Evolutionary conservation across 306 rosid genomes (phyloP), one percentile per base, ranked within the genome.

Genomic region (Cajanus cajan): DNA sequence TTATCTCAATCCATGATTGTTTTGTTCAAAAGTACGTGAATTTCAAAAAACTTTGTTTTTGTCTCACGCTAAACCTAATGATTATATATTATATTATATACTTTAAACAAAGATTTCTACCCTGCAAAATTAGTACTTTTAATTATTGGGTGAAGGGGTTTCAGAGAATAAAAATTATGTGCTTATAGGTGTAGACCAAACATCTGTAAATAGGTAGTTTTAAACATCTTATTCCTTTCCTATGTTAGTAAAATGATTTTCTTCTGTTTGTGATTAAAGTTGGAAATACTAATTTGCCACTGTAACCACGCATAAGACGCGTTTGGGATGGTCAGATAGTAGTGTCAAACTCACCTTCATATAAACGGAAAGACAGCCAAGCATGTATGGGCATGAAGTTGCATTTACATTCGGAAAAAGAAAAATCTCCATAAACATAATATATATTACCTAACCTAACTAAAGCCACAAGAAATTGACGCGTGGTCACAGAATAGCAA

Each of bases 281-380:
- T 50, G 7, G 2, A 50, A 71, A 50, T 71, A 10, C 6, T 28
- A 15, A n/a, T 57, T 22, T 44, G 39, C 25, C 4, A 0, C 36
- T 19, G 10, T 18, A n/a, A 51, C 19, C 62, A 39, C 48, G 67
- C 40, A 47, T 8, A 40, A 33, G 54, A 70, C 61, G 34, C 2
- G 39, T 73, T 51, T 63, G 74, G 21, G 19, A 52, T 40, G 25
- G 66, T 10, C 43, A 47, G 61, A 47, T 25, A 40, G 69, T 31
- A 68, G 63, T 71, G 62, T 71, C 63, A 71, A 71, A 71, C 55
- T 40, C 68, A 55, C 63, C 63, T 73, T 64, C 79, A 52, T 41
- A 64, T 51, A 80, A 80, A 73, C 16, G 84, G 84, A 73, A 80
- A 50, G 84, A 80, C 84, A 80, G 40, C 59, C 58, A 36, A 6